Conservation (phyloP, 139 green algal genomes). For the Diplosphaera chodatii region DNA sequence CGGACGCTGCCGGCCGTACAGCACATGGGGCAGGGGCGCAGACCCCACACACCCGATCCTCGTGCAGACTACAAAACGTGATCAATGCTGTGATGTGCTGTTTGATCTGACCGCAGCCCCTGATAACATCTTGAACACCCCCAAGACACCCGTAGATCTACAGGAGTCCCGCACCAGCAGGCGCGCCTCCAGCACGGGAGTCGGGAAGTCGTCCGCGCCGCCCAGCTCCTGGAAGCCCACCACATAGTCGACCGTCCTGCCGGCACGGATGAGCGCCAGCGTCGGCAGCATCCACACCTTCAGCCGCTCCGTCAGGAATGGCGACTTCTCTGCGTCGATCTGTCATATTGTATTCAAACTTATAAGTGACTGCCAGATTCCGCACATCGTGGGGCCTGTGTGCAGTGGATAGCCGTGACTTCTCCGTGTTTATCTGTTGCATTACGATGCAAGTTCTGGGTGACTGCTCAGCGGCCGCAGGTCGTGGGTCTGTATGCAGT, state of each 20-base stretch:
- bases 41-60: too few species aligned
- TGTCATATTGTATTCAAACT: conserved; percentile 9
- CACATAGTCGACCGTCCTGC: conserved; percentile 79
- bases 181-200: background rate
- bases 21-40: too few species aligned
- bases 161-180: background rate
- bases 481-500: too few species aligned
- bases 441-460: too few species aligned
- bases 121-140: too few species aligned
- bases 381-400: background rate
- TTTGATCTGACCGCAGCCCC: too few species aligned
- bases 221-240: conserved; percentile 66
- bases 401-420: background rate
- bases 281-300: conserved; percentile 95
- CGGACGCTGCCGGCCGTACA: too few species aligned
- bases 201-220: conserved; percentile 5
- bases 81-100: too few species aligned
- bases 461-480: too few species aligned
- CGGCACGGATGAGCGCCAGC: conserved; percentile 80
- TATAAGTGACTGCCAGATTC: background rate
- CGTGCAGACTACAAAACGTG: too few species aligned
- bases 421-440: too few species aligned
- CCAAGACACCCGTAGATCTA: too few species aligned
- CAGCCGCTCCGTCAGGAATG: conserved; percentile 76
- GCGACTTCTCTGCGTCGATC: conserved; percentile 85